Evolutionary conservation across 345 rosid genomes (phyloP).

Genomic region (Bruguiera sexangula): DNA sequence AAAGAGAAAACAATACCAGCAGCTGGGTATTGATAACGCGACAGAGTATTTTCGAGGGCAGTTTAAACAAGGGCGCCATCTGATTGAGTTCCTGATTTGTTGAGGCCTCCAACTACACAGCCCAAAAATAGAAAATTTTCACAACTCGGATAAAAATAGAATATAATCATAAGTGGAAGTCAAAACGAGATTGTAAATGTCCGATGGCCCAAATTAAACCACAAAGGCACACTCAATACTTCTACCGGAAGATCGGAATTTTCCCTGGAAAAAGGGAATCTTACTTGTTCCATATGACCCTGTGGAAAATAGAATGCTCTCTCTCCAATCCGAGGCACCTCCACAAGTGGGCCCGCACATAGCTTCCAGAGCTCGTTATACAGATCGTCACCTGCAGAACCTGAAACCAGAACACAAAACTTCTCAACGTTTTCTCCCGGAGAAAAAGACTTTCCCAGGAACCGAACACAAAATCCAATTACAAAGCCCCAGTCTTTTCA

Average conservation of each 20-base stretch:
- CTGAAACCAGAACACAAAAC: constrained; percentile 25
- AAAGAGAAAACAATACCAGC: constrained; percentile 47
- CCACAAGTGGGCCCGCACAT: constrained; percentile 85
- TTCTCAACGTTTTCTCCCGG: constrained; percentile 15
- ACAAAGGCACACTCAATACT: background rate
- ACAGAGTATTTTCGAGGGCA: constrained; percentile 81
- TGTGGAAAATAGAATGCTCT: constrained; percentile 87
- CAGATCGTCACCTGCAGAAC: constrained; percentile 46
- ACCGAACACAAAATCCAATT: constrained; percentile 7
- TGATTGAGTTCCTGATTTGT: constrained; percentile 79
- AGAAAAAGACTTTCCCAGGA: constrained; percentile 3
- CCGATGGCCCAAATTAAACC: background rate
- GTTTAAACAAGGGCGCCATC: constrained; percentile 59
- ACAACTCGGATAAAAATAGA: constrained; percentile 8
- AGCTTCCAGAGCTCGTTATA: constrained; percentile 79
- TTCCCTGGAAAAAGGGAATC: constrained; percentile 10
- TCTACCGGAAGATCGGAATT: background rate
- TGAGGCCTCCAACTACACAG: constrained; percentile 69
- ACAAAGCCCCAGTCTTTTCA: constrained; percentile 6
- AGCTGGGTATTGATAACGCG: constrained; percentile 65
- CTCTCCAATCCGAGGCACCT: constrained; percentile 61
- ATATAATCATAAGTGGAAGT: constrained; percentile 10
- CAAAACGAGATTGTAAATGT: constrained; percentile 1
- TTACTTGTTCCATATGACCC: constrained; percentile 95
- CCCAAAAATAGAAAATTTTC: constrained; percentile 22